Evolutionary conservation across 192 early-diverging fungal genomes (phyloP).

Genomic region (Coemansia reversa): DNA sequence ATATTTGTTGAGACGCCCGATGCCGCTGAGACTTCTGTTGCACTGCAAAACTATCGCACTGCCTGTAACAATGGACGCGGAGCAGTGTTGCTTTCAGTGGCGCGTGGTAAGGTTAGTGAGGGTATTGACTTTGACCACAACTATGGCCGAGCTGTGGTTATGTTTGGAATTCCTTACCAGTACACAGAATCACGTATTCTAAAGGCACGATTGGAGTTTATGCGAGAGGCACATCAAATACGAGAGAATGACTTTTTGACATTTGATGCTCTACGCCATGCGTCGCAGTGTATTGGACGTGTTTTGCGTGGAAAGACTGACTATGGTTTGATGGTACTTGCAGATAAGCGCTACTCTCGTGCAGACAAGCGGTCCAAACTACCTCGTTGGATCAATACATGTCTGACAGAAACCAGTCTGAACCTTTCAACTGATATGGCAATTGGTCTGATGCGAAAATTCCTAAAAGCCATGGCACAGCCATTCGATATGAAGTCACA

Average conservation of each 20-base stretch:
- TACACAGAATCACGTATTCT: constrained; percentile 95
- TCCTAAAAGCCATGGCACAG: constrained; percentile 94
- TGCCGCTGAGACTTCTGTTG: constrained; percentile 93
- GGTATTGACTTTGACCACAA: constrained; percentile 99
- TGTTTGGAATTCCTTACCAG: constrained; percentile 99
- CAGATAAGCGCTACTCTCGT: constrained; percentile 94
- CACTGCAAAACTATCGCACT: constrained; percentile 90
- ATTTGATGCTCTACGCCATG: constrained; percentile 98
- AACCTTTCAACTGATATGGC: constrained; percentile 99
- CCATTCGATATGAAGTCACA: constrained; percentile 79
- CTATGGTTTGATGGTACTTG: constrained; percentile 99
- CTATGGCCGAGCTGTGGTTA: constrained; percentile 97
- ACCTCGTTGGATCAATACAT: constrained; percentile 94
- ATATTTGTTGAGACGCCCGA: constrained; percentile 99
- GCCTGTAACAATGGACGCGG: constrained; percentile 98
- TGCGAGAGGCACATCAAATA: constrained; percentile 89
- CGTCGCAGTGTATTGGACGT: constrained; percentile 98
- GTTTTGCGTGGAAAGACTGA: constrained; percentile 97
- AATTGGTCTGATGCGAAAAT: constrained; percentile 84
- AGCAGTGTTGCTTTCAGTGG: constrained; percentile 94
- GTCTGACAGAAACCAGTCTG: constrained; percentile 81
- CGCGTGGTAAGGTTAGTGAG: constrained; percentile 98
- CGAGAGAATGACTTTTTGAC: constrained; percentile 99
- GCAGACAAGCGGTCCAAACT: constrained; percentile 94
- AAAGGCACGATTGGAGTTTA: constrained; percentile 93